Evolutionary conservation across 176 grass and related monocot species (phyloP).

Genomic region (Eleusine coracana): DNA sequence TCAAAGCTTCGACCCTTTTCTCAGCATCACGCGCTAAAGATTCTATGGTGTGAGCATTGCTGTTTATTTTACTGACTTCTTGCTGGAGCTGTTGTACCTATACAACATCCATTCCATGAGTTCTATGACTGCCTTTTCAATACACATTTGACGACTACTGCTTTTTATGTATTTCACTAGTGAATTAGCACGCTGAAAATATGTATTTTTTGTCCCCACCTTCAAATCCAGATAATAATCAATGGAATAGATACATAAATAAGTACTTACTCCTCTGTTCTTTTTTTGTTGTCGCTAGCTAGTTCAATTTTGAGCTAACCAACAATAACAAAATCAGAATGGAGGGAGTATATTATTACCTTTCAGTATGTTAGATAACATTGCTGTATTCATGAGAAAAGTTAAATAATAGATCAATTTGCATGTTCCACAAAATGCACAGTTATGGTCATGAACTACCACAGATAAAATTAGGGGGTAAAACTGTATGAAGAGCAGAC

Average conservation of each 20-base stretch:
- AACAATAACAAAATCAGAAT: no score
- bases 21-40: constrained; percentile 59
- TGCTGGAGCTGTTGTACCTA: constrained; percentile 63
- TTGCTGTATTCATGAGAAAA: background rate
- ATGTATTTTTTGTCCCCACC: background rate
- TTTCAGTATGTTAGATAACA: background rate
- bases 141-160: constrained; percentile 7
- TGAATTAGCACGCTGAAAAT: constrained; percentile 15
- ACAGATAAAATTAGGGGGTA: background rate
- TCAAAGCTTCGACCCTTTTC: constrained; percentile 62
- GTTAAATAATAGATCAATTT: background rate
- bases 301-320: no score
- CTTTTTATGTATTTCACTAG: constrained; percentile 12
- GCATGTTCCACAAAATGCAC: no score
- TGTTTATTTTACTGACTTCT: constrained; percentile 60
- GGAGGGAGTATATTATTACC: background rate
- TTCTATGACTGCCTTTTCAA: constrained; percentile 8
- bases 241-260: constrained; percentile 21
- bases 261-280: background rate
- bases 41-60: constrained; percentile 50
- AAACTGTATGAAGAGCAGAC: background rate
- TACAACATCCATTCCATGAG: constrained; percentile 39
- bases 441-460: background rate
- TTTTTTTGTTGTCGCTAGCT: no score
- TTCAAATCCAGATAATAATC: background rate